These are phyloP conservation scores for Thielaviopsis euricoi DNA, from an alignment of 2,329 filamentous ascomycete species.

Conservation along the genomic window DNA sequence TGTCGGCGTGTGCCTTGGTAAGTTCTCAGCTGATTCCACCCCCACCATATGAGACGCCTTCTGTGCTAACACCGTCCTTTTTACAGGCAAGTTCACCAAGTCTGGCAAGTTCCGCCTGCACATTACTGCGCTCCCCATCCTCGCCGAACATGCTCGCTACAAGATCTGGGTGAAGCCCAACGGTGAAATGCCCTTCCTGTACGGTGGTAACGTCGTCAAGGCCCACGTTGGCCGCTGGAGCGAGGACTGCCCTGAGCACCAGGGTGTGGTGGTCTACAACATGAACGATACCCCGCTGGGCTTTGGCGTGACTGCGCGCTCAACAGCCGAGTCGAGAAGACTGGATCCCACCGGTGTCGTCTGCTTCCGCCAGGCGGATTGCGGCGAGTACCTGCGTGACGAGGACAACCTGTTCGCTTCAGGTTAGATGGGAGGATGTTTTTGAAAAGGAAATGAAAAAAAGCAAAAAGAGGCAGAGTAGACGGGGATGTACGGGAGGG, in stretches of 20 bases:
- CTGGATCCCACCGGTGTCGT: slow-evolving; percentile 82
- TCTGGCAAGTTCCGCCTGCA: slow-evolving; percentile 89
- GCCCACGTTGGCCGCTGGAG: slow-evolving; percentile 61
- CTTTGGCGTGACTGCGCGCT: slow-evolving; percentile 82
- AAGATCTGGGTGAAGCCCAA: slow-evolving; percentile 97
- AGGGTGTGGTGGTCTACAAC: slow-evolving; percentile 74
- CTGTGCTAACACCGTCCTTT: slow-evolving; percentile 13
- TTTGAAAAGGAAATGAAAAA: too few relatives aligned
- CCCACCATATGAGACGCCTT: neutral
- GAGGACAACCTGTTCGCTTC: slow-evolving; percentile 48
- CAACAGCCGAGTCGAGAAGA: slow-evolving; percentile 65
- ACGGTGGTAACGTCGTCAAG: slow-evolving; percentile 74
- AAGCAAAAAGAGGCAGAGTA: neutral
- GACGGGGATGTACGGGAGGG: slow-evolving; percentile 1
- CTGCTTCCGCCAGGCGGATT: slow-evolving; percentile 82
- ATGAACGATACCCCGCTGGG: slow-evolving; percentile 92
- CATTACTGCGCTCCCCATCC: slow-evolving; percentile 73
- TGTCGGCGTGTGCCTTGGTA: slow-evolving; percentile 69
- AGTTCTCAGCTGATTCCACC: slow-evolving; percentile 2
- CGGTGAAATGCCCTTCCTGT: slow-evolving; percentile 93
- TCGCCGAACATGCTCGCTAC: slow-evolving; percentile 81
- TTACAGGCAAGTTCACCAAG: slow-evolving; percentile 79
- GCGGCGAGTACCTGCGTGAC: slow-evolving; percentile 86
- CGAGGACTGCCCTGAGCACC: slow-evolving; percentile 85
- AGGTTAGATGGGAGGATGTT: slow-evolving; percentile 20